These are phyloP conservation scores for Apiospora koreana DNA, from an alignment of 2,329 filamentous ascomycete genomes.

Conservation along the genomic window DNA sequence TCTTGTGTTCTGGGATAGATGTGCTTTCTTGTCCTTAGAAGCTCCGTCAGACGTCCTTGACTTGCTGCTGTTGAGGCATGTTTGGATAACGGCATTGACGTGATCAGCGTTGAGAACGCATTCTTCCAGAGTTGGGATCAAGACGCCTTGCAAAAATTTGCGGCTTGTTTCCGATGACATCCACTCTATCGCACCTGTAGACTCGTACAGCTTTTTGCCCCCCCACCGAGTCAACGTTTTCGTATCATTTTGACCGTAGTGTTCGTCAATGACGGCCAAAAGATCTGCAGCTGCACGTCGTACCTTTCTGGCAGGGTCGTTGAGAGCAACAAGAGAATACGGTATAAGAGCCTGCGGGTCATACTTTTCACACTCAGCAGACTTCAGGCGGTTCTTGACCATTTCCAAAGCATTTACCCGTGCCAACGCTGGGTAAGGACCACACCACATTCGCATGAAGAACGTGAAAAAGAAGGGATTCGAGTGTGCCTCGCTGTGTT, in stretches of 20 bases:
- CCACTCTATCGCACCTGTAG: conserved; percentile 53
- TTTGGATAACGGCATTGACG: conserved; percentile 64
- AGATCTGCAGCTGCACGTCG: conserved; percentile 74
- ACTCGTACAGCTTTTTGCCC: conserved; percentile 65
- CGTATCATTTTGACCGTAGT: conserved; percentile 41
- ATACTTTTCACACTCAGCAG: conserved; percentile 46
- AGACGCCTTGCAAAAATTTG: conserved; percentile 63
- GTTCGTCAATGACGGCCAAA: conserved; percentile 54
- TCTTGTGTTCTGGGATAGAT: conserved; percentile 61
- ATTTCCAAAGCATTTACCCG: conserved; percentile 70
- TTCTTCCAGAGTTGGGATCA: conserved; percentile 82
- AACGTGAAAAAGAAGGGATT: conserved; percentile 74
- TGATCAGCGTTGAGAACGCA: conserved; percentile 78
- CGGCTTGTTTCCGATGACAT: conserved; percentile 58
- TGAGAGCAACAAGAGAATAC: conserved; percentile 73
- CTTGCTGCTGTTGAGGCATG: conserved; percentile 58
- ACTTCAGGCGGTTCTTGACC: conserved; percentile 58
- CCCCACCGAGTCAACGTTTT: conserved; percentile 59
- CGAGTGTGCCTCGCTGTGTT: conserved; percentile 54
- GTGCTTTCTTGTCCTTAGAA: conserved; percentile 52
- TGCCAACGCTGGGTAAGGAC: conserved; percentile 67
- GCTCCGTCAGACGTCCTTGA: conserved; percentile 27
- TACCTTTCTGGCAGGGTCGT: conserved; percentile 74
- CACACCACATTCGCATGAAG: conserved; percentile 73
- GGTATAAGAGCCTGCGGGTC: conserved; percentile 84